These are phyloP conservation scores for Trifolium dubium DNA, from an alignment of 306 rosid genomes.

Conservation along the genomic window DNA sequence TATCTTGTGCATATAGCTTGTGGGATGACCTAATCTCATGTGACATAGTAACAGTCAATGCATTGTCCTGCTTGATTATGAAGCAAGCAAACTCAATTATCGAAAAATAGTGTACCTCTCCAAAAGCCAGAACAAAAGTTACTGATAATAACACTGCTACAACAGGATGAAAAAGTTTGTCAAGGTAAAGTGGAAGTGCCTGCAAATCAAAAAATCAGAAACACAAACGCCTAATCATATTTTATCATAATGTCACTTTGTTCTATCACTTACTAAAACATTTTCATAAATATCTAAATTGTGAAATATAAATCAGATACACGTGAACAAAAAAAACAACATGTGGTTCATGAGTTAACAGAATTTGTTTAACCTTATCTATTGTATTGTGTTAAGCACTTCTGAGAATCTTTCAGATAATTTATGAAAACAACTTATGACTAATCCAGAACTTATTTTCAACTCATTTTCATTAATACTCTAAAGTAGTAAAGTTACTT, in stretches of 20 bases:
- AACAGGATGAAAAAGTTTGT: conserved; percentile 76
- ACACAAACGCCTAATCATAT: neutral
- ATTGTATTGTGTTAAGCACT: neutral
- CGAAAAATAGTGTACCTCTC: conserved; percentile 62
- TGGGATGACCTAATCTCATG: conserved; percentile 71
- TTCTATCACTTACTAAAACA: neutral
- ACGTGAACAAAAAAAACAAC: neutral
- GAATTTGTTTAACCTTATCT: neutral
- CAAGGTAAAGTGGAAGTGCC: conserved; percentile 93
- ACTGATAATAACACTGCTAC: conserved; percentile 83
- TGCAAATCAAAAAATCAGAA: conserved; percentile 45
- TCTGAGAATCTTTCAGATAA: neutral
- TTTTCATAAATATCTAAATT: neutral
- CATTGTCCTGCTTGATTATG: conserved; percentile 19
- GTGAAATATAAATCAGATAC: neutral
- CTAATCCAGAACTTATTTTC: neutral
- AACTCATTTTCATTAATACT: neutral
- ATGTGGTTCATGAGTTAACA: neutral
- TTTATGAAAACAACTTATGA: neutral
- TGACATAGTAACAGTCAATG: conserved; percentile 39
- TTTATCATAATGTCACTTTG: neutral
- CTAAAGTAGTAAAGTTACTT: too few species aligned
- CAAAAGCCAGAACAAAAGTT: conserved; percentile 84
- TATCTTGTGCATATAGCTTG: conserved; percentile 91
- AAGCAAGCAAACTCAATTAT: conserved; percentile 7